Evolutionary conservation across 352 stramenopile genomes (phyloP).

Genomic region (Pythium myriotylum): DNA sequence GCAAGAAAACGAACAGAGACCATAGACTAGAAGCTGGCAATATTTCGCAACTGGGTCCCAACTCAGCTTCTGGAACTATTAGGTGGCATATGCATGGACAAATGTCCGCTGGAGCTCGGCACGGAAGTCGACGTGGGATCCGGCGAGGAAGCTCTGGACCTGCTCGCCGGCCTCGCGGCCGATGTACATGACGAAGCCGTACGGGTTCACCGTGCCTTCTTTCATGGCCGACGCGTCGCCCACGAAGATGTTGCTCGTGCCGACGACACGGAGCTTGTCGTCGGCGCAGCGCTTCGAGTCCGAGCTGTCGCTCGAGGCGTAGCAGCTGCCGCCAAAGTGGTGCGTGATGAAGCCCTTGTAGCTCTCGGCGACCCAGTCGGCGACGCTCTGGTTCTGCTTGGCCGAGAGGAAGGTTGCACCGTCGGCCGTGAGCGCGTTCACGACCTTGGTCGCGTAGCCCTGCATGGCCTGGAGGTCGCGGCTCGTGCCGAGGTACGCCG

Average conservation of each 20-base stretch:
- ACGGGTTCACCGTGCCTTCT: constrained; percentile 74
- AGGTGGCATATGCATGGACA: too few species aligned
- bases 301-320: constrained; percentile 40
- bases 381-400: constrained; percentile 24
- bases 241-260: constrained; percentile 72
- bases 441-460: constrained; percentile 63
- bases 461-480: constrained; percentile 75
- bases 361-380: constrained; percentile 41
- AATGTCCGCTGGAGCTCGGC: too few species aligned
- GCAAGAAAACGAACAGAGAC: too few species aligned
- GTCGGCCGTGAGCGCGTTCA: constrained; percentile 30
- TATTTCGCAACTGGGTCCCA: too few species aligned
- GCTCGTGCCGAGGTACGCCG: constrained; percentile 33
- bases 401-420: constrained; percentile 63
- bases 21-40: too few species aligned
- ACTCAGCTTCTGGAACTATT: too few species aligned
- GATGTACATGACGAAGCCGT: constrained; percentile 78
- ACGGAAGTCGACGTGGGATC: too few species aligned
- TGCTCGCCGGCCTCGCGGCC: constrained; percentile 48
- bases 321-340: constrained; percentile 78
- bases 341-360: constrained; percentile 39
- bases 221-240: constrained; percentile 62
- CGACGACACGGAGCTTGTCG: constrained; percentile 62
- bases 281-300: constrained; percentile 63
- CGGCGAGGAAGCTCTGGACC: constrained; percentile 37